Conservation (phyloP, 2,329 filamentous ascomycete genomes). For the Stagonosporopsis tanaceti region DNA sequence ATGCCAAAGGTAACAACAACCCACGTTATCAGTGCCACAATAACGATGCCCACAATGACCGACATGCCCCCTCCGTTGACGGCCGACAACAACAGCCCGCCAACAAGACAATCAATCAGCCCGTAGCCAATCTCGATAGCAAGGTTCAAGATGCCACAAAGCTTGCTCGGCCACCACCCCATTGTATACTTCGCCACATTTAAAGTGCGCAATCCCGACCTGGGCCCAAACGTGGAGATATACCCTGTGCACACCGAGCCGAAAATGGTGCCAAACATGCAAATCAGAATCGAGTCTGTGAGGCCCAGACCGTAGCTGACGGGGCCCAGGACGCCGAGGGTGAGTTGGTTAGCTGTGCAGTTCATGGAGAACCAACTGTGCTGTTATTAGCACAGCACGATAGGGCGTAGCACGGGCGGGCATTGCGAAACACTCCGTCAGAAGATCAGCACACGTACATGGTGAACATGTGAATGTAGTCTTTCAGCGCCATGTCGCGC, state of each 20-base stretch:
- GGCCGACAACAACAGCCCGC: constrained; percentile 67
- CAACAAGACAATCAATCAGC: constrained; percentile 66
- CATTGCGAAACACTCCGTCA: neutral
- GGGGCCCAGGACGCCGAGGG: constrained; percentile 33
- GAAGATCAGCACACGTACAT: constrained; percentile 24
- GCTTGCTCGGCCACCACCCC: constrained; percentile 69
- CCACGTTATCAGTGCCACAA: constrained; percentile 54
- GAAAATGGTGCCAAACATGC: constrained; percentile 34
- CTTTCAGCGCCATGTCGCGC: constrained; percentile 21
- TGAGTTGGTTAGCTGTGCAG: constrained; percentile 64
- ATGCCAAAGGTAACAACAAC: constrained; percentile 38
- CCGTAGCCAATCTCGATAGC: constrained; percentile 65
- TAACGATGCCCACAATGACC: constrained; percentile 67
- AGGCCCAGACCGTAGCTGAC: constrained; percentile 32
- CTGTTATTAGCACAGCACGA: neutral
- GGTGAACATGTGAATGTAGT: constrained; percentile 36
- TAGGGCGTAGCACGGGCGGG: neutral
- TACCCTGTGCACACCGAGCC: constrained; percentile 34
- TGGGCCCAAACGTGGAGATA: constrained; percentile 34
- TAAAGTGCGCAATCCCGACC: constrained; percentile 26
- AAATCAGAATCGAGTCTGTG: constrained; percentile 28
- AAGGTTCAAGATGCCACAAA: constrained; percentile 63
- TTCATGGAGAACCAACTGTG: constrained; percentile 65
- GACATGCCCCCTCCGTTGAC: constrained; percentile 64
- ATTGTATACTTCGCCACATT: constrained; percentile 63